Conservation (phyloP, 1,284 basidiomycete genomes). For the Ustilago loliicola region DNA sequence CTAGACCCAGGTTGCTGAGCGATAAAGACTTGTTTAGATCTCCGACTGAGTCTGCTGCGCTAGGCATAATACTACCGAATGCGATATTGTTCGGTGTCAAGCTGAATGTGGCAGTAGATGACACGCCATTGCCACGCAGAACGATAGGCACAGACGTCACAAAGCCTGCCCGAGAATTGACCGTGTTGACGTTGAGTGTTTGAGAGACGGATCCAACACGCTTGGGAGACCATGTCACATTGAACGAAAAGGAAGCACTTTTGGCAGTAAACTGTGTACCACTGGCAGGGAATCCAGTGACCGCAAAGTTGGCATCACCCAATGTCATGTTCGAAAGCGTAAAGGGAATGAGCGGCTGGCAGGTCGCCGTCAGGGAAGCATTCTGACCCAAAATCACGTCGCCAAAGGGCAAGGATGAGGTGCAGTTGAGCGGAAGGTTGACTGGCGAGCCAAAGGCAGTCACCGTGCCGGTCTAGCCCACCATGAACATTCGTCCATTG, state of each 20-base stretch:
- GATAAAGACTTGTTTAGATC: neutral
- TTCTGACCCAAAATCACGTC: neutral
- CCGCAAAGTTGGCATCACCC: too few species aligned
- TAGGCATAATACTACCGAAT: neutral
- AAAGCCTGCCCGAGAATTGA: neutral
- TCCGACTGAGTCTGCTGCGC: neutral
- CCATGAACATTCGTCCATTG: neutral
- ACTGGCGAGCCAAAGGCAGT: neutral
- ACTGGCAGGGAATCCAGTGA: too few species aligned
- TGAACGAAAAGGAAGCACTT: neutral
- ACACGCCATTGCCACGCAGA: neutral
- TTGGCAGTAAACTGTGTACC: neutral
- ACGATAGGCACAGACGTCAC: neutral
- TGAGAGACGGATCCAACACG: neutral
- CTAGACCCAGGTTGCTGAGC: neutral
- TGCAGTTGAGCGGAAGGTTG: neutral
- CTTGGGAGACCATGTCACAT: neutral
- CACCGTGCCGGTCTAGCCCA: neutral
- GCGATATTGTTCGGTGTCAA: neutral
- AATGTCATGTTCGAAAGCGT: too few species aligned
- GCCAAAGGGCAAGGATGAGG: neutral
- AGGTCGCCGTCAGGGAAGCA: neutral
- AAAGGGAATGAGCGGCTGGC: neutral
- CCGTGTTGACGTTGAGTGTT: neutral
- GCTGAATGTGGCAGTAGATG: neutral